These are phyloP conservation scores for Suhomyces canberraensis DNA, from an alignment of 805 yeast genomes.

Conservation along the genomic window DNA sequence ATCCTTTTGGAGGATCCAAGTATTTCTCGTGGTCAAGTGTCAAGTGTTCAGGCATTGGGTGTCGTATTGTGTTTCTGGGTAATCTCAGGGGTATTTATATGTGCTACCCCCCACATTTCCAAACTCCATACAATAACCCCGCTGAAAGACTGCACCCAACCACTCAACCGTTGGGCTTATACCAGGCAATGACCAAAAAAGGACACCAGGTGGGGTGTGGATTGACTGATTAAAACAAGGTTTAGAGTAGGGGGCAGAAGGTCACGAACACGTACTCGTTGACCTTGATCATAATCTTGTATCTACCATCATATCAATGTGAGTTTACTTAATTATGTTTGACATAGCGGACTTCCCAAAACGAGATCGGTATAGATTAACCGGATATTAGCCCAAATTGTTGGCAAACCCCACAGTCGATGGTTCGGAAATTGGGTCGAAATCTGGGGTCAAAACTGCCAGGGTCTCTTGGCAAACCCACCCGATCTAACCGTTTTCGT, in stretches of 20 bases:
- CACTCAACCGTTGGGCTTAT: constrained; percentile 1
- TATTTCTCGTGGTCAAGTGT: constrained; percentile 33
- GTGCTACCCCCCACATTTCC: not conserved
- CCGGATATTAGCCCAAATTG: not conserved
- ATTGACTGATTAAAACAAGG: no score
- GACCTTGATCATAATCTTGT: no score
- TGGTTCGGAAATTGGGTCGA: not conserved
- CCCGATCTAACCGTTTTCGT: no score
- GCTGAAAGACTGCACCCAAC: not conserved
- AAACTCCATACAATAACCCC: not conserved
- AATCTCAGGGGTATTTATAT: not conserved
- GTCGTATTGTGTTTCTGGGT: no score
- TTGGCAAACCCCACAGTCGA: not conserved
- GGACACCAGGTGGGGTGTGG: no score
- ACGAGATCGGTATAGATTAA: not conserved
- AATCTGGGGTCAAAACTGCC: no score
- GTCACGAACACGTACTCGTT: no score
- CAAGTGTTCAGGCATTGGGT: constrained; percentile 12
- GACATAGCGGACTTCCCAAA: not conserved
- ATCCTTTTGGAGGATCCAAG: constrained; percentile 36
- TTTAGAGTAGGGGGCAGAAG: no score
- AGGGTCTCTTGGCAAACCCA: no score
- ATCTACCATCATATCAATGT: no score
- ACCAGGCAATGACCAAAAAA: no score
- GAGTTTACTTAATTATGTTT: no score